Evolutionary conservation across 352 stramenopile species (phyloP), one percentile per base, ranked within the genome.

Genomic region (Phytophthora idaei): DNA sequence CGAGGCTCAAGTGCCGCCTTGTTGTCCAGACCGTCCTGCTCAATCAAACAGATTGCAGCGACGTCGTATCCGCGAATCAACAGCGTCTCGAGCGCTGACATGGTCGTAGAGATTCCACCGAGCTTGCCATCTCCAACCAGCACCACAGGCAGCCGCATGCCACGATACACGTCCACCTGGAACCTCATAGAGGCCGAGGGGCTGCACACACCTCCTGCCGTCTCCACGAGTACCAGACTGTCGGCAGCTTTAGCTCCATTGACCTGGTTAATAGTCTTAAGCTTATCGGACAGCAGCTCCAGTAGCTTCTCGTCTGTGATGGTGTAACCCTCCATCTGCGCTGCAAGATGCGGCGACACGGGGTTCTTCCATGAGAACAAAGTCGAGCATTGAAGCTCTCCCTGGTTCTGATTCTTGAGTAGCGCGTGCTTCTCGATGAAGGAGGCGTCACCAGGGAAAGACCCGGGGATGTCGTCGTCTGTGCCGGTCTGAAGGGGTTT

Each of bases 401-500:
- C 49, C 4, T 71, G 50, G 0, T 21, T 66, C 34, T 59, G 31
- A 36, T 54, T 17, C 15, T 27, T 27, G 28, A 67, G 34, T 10
- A 76, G 44, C 14, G 73, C 76, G 50, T 93, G 71, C 41, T 83
- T 81, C 31, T 77, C 31, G 36, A 98, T 77, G 57, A 98, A 98
- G 3, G 76, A 83, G 34, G 97, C 85, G 64, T 98, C 94, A 29
- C 85, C 93, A 32, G 87, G 71, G 64, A 87, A 90, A 1, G 68
- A 81, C 0, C 63, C 70, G 2, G 74, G 62, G 9, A 66, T 61
- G 10, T 76, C 74, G 57, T 87, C 74, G 32, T 89, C 80, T 1
- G 76, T 89, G 15, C 97, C 97, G 6, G 96, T 99, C 75, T 99
- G 97, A 51, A 99, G 77, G 9, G 97, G 97, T 78, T 99, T 99